Evolutionary conservation across 2,329 filamentous ascomycete genomes (phyloP).

Genomic region (Beauveria medogensis): DNA sequence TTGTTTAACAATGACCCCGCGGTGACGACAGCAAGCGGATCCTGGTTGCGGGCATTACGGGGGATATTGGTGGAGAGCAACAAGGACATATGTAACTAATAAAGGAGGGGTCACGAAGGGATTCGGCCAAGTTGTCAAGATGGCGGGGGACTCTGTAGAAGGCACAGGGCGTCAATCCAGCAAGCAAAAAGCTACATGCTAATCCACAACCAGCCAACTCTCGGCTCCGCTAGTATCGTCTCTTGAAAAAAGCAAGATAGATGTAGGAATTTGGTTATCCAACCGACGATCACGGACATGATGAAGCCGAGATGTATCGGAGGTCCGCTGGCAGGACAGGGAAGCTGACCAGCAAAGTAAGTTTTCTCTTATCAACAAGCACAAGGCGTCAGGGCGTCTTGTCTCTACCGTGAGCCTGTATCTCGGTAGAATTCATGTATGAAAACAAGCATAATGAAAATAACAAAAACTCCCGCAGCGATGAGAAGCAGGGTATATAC

Average conservation of each 20-base stretch:
- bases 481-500: not conserved
- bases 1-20: not conserved
- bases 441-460: constrained; percentile 1
- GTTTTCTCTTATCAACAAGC: not conserved
- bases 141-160: too few species aligned
- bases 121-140: not conserved
- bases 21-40: not conserved
- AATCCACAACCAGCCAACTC: not conserved
- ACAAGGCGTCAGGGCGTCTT: not conserved
- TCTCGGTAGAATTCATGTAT: not conserved
- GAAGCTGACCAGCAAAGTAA: too few species aligned
- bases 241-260: not conserved
- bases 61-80: not conserved
- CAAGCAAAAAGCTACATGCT: not conserved
- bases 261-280: not conserved
- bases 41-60: not conserved
- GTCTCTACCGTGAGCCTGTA: not conserved
- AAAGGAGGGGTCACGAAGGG: not conserved
- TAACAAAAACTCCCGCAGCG: not conserved
- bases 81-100: not conserved
- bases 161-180: not conserved
- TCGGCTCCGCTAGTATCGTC: too few species aligned
- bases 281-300: not conserved
- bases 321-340: not conserved
- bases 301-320: not conserved